Evolutionary conservation across 495 filamentous ascomycete genomes (phyloP), one percentile per base, ranked within the genome.

Genomic region (Lasiosphaeria hispida): DNA sequence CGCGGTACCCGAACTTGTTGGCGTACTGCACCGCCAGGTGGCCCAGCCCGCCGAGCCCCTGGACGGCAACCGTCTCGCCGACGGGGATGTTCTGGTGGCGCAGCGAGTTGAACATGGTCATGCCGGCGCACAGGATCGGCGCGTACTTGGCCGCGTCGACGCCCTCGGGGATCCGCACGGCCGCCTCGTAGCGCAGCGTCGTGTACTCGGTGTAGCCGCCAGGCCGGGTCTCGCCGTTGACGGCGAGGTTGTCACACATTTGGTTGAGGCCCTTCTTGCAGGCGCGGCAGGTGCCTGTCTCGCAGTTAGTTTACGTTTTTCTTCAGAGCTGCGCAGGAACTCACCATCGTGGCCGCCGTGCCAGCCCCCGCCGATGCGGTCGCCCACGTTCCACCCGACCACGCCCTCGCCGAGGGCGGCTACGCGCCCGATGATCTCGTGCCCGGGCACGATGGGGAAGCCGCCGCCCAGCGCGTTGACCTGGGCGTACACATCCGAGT

Each of bases 401-500:
- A 81, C 51, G 85, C 81, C 74, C 89, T 86, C 13, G 86, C 88
- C 64, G 30, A 78, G 73, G 7, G 78, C 77, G 18, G 64, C 80
- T 2, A 83, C 75, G 8, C 65, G 58, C 15, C 79, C 78, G 50
- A 81, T 77, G 37, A 83, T 68, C 57, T 83, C 80, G 61, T 83
- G 80, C 11, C 79, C 79, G 0, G 79, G 78, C 5, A 69, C 61
- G 4, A 73, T 62, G n/a, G 80, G 80, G 43, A 80, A 81, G n/a
- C 69, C 66, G 45, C 86, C 88, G 33, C 90, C 89, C 84, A 87
- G 88, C 48, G 83, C 86, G 51, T 87, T 84, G 56, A 77, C 85
- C 56, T 88, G 84, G 48, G 84, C 89, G 73, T 91, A 87, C 11
- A 88, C 81, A 64, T 93, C 90, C 17, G 84, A 88, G 36, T 85